phyloP scores from a whole-genome alignment of 1,139 yeast species.

The Candida gigantensis region DNA sequence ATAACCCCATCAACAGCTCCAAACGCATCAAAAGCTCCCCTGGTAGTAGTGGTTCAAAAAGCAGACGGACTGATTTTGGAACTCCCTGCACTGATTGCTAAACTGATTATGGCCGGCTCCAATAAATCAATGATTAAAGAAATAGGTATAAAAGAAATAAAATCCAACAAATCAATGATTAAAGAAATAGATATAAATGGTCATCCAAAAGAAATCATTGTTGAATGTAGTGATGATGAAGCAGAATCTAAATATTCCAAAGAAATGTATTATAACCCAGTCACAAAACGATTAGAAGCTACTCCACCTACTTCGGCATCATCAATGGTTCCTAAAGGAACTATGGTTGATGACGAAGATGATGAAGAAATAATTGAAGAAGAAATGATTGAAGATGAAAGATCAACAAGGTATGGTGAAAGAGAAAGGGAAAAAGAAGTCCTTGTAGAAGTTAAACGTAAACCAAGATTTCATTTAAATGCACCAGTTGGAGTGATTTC shows the following conservation, averaged over 20 bases:
- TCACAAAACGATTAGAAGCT: constrained; percentile 34
- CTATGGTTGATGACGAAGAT: too few species aligned
- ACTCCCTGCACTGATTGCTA: neutral
- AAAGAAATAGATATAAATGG: constrained; percentile 3
- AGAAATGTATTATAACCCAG: constrained; percentile 37
- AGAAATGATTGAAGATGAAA: too few species aligned
- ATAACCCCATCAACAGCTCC: neutral
- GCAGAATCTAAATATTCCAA: constrained; percentile 24
- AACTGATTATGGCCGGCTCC: constrained; percentile 1
- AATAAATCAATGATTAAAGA: neutral
- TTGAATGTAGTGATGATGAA: constrained; percentile 35
- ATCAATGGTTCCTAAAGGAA: constrained; percentile 18
- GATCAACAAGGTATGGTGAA: too few species aligned
- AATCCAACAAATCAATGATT: neutral
- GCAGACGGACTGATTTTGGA: too few species aligned
- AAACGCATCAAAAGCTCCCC: neutral
- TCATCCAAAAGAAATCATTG: constrained; percentile 27
- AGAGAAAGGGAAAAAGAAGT: too few species aligned
- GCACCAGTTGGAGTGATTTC: constrained; percentile 26
- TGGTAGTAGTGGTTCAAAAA: too few species aligned
- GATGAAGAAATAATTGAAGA: neutral
- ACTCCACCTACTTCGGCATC: constrained; percentile 35
- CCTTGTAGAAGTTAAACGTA: too few species aligned
- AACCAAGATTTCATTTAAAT: constrained; percentile 7
- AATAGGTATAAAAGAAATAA: constrained; percentile 3